These are phyloP conservation scores for Pestalotiopsis fici DNA, from an alignment of 2,329 filamentous ascomycete species.

Conservation along the genomic window DNA sequence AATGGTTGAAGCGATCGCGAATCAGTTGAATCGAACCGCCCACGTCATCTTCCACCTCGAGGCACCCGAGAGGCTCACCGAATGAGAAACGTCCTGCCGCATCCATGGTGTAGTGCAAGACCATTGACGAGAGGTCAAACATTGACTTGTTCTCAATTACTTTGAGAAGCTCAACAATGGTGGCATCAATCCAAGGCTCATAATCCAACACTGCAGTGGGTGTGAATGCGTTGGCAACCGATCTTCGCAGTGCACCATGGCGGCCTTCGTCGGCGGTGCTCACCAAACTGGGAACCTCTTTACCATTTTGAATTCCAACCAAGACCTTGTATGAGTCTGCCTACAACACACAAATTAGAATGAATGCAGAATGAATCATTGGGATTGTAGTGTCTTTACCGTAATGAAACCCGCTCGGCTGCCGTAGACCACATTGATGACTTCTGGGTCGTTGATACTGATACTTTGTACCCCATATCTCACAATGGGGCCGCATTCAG, in stretches of 20 bases:
- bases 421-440: conserved; percentile 24
- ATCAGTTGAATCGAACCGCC: conserved; percentile 21
- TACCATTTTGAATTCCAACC: conserved; percentile 21
- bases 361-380: background rate
- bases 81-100: conserved; percentile 22
- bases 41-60: conserved; percentile 19
- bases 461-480: conserved; percentile 24
- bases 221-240: conserved; percentile 25
- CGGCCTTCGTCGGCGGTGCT: conserved; percentile 22
- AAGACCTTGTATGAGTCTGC: conserved; percentile 25
- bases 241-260: conserved; percentile 22
- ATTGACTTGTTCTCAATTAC: conserved; percentile 12
- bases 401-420: conserved; percentile 23
- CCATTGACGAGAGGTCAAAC: conserved; percentile 20
- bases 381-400: conserved; percentile 10
- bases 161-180: conserved; percentile 20
- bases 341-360: conserved; percentile 11
- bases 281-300: conserved; percentile 24
- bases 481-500: conserved; percentile 20
- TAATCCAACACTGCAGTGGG: conserved; percentile 21
- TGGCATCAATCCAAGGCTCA: conserved; percentile 22
- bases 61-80: conserved; percentile 21
- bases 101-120: conserved; percentile 24
- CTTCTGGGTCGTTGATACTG: conserved; percentile 26
- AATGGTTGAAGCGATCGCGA: conserved; percentile 24